phyloP scores from a whole-genome alignment of 371 early-diverging fungal genomes.

The Mortierella sp. region DNA sequence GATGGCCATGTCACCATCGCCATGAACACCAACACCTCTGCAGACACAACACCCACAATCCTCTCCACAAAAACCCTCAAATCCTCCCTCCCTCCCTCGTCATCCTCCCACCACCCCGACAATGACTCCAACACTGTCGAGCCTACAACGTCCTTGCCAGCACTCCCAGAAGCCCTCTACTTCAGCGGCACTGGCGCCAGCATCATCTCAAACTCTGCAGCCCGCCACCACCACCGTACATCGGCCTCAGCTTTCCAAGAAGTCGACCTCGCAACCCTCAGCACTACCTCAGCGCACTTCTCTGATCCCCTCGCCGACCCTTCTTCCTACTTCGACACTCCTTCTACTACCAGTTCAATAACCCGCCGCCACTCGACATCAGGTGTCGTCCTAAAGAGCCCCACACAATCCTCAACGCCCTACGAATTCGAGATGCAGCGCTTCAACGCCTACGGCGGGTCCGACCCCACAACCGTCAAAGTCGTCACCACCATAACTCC shows the following conservation, averaged over 20 bases:
- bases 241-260: not conserved
- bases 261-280: not conserved
- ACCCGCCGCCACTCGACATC: not conserved
- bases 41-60: not conserved
- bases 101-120: not conserved
- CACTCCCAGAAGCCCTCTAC: not conserved
- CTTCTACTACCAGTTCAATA: not conserved
- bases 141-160: not conserved
- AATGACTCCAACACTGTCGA: not conserved
- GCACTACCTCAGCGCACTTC: not conserved
- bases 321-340: not conserved
- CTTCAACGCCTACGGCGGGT: slow-evolving; percentile 6
- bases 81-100: not conserved
- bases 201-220: not conserved
- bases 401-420: not conserved
- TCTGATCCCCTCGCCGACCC: not conserved
- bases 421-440: slow-evolving; percentile 25
- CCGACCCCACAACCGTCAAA: not conserved
- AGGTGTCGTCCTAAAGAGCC: slow-evolving; percentile 25
- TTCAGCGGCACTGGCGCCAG: not conserved
- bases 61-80: not conserved
- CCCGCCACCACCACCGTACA: not conserved
- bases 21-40: not conserved
- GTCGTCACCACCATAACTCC: not conserved
- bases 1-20: not conserved